Conservation (phyloP, 106 monocot species). For the Platanthera zijinensis region DNA sequence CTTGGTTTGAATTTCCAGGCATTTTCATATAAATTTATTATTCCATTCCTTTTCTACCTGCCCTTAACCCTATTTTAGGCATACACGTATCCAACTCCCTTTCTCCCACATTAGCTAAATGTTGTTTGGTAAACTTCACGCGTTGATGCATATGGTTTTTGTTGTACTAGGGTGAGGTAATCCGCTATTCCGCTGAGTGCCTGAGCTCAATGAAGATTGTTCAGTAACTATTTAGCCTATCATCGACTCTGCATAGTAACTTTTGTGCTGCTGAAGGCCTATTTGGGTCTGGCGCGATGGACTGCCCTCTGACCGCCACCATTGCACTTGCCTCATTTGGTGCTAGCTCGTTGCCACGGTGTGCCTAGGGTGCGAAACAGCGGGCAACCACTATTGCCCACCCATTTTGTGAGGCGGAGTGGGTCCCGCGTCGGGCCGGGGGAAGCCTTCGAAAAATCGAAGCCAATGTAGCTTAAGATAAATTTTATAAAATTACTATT, state of each 20-base stretch:
- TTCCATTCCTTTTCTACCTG: not conserved
- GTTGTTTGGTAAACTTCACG: not conserved
- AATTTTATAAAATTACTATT: no score
- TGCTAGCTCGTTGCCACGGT: no score
- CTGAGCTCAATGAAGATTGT: not conserved
- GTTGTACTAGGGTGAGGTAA: not conserved
- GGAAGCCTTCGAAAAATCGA: no score
- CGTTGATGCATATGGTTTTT: not conserved
- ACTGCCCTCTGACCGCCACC: no score
- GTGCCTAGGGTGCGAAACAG: no score
- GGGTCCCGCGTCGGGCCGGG: no score
- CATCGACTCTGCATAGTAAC: not conserved
- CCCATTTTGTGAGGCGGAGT: no score
- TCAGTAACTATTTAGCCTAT: not conserved
- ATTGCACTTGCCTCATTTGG: no score
- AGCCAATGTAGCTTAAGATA: no score
- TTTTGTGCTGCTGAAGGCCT: not conserved
- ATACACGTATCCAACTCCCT: not conserved
- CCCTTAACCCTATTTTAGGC: not conserved
- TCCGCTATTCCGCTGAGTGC: no score
- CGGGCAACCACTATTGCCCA: no score
- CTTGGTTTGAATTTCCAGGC: not conserved
- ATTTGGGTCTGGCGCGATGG: no score
- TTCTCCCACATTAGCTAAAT: not conserved
- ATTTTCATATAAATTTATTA: not conserved